Evolutionary conservation across 768 basidiomycete genomes (phyloP), one percentile per base, ranked within the genome.

Genomic region (Neoboletus subvelutipes): DNA sequence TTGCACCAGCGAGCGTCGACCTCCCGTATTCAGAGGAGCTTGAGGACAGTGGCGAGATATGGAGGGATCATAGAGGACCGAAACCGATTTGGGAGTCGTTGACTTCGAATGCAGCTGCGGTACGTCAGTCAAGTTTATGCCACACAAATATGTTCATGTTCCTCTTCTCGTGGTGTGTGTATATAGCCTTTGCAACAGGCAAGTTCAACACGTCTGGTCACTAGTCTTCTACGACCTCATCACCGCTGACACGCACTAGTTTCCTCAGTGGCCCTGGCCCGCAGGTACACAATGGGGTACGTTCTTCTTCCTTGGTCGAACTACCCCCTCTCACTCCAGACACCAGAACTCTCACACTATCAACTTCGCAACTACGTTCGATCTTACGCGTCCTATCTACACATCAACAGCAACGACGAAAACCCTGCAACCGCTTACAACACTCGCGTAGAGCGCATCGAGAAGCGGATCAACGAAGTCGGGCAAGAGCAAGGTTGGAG

Each of bases 401-500:
- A 48, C 28, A 36, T 62, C 18, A 62, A 61, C 12, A 61, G 59
- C 37, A 61, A 81, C 51, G 80, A 80, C 50, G 64, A 67, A 9
- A 78, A 74, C 52, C 68, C 71, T 0, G 64, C 73, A 24, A 56
- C 74, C 2, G 72, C 74, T 3, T 81, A 77, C 65, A 78, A 78
- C 64, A 82, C 80, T 0, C 77, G 80, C 11, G 79, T 83, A 8
- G 80, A 82, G 53, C 66, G 64, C 13, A 67, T 77, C 31, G 73
- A 79, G 55, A 82, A 81, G 55, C 61, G 69, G 0, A 50, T 64
- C n/a, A 64, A 73, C 54, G 5, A 56, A 31, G 36, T 31, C 3
- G 54, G 40, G 9, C 40, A 58, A 31, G 56, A 58, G 18, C 59
- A 49, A 15, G 60, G 60, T 9, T 61, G 59, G 60, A 39, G 59